Conservation (phyloP, 768 basidiomycete genomes). For the Lyophyllum semitale region DNA sequence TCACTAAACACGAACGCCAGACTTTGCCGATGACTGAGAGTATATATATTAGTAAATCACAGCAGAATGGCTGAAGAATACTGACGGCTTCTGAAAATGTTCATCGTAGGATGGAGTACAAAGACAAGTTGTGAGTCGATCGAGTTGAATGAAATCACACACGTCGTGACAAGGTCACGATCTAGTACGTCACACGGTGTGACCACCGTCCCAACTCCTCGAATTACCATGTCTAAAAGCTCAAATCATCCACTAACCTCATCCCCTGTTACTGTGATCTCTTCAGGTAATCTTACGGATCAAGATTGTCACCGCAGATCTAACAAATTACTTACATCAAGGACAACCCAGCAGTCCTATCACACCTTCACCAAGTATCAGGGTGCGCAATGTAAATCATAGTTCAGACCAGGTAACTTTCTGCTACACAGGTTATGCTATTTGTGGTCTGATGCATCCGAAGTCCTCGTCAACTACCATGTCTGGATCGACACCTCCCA, state of each 20-base stretch:
- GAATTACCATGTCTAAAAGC: slow-evolving; percentile 10
- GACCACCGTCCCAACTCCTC: not conserved
- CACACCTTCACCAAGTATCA: slow-evolving; percentile 16
- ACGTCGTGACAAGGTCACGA: slow-evolving; percentile 42
- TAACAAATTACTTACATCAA: not conserved
- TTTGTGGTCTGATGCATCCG: not conserved
- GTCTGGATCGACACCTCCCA: slow-evolving; percentile 22
- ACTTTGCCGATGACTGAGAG: slow-evolving; percentile 83
- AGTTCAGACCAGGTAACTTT: slow-evolving; percentile 9
- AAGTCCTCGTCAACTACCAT: slow-evolving; percentile 30
- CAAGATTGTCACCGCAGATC: not conserved
- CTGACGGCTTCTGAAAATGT: slow-evolving; percentile 82
- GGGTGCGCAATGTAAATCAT: slow-evolving; percentile 7
- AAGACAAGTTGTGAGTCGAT: slow-evolving; percentile 14
- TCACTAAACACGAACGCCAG: slow-evolving; percentile 72
- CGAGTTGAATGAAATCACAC: slow-evolving; percentile 21
- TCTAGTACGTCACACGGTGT: slow-evolving; percentile 18
- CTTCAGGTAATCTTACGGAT: slow-evolving; percentile 8
- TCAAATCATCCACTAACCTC: slow-evolving; percentile 13
- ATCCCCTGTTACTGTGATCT: slow-evolving; percentile 16
- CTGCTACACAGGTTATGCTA: not conserved
- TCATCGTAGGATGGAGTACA: slow-evolving; percentile 51
- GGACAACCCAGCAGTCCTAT: slow-evolving; percentile 17
- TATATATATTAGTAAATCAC: slow-evolving; percentile 19
- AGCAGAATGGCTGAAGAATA: slow-evolving; percentile 18